These are phyloP conservation scores for Pleurotus citrinopileatus DNA, from an alignment of 768 basidiomycete species.

Conservation along the genomic window DNA sequence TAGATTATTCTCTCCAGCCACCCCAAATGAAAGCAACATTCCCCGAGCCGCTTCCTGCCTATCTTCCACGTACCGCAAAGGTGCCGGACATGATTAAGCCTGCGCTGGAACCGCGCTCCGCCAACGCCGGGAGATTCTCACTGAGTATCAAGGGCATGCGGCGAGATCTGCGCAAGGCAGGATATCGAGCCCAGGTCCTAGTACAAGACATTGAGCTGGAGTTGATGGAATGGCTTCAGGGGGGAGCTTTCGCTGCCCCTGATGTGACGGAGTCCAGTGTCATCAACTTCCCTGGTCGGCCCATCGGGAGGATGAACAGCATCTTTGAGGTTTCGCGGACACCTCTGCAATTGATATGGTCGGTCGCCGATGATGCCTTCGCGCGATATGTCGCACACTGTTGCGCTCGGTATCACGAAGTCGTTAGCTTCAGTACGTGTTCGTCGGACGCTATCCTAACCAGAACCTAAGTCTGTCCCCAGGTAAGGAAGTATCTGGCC, in stretches of 20 bases:
- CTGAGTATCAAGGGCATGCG: constrained; percentile 76
- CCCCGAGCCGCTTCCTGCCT: constrained; percentile 71
- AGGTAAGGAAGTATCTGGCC: constrained; percentile 59
- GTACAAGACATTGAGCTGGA: constrained; percentile 68
- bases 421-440: constrained; percentile 78
- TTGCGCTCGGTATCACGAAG: constrained; percentile 72
- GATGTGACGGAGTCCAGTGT: constrained; percentile 28
- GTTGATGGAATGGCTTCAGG: constrained; percentile 61
- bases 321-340: constrained; percentile 68
- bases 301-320: constrained; percentile 48
- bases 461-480: no score
- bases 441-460: no score
- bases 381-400: constrained; percentile 82
- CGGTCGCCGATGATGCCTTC: constrained; percentile 67
- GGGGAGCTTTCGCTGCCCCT: constrained; percentile 54
- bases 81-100: constrained; percentile 45
- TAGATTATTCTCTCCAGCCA: constrained; percentile 46
- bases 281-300: constrained; percentile 32
- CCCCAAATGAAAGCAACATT: constrained; percentile 58
- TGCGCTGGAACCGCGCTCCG: constrained; percentile 44
- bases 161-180: constrained; percentile 58
- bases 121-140: constrained; percentile 75
- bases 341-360: constrained; percentile 70
- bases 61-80: constrained; percentile 58
- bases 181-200: constrained; percentile 57